Evolutionary conservation across 306 rosid genomes (phyloP).

Genomic region (Fragaria iinumae): DNA sequence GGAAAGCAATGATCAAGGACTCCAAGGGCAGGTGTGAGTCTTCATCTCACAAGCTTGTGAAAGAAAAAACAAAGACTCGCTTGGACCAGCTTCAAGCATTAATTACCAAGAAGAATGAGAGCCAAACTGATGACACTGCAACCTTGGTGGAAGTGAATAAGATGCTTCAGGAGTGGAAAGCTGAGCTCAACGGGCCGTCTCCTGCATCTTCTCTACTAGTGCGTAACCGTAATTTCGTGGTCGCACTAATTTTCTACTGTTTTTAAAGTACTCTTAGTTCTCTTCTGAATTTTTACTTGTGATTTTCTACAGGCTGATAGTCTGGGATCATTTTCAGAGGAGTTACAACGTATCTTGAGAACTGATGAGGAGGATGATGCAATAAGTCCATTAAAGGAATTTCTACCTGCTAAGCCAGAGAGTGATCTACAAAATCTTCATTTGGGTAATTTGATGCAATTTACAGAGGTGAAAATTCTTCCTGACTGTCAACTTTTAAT

Average conservation of each 20-base stretch:
- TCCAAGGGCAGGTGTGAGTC: slow-evolving; percentile 88
- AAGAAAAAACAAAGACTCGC: slow-evolving; percentile 86
- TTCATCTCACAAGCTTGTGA: slow-evolving; percentile 71
- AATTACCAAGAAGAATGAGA: slow-evolving; percentile 79
- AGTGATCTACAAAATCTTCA: slow-evolving; percentile 59
- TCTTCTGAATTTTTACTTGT: background rate
- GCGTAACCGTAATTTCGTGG: background rate
- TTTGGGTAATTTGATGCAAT: slow-evolving; percentile 42
- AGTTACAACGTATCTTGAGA: slow-evolving; percentile 72
- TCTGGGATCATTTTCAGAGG: slow-evolving; percentile 87
- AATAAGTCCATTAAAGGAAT: slow-evolving; percentile 70
- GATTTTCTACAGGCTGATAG: slow-evolving; percentile 58
- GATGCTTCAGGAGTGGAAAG: slow-evolving; percentile 95
- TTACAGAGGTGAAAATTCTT: slow-evolving; percentile 52
- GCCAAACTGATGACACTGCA: slow-evolving; percentile 60
- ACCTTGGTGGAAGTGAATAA: slow-evolving; percentile 85
- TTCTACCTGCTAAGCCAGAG: slow-evolving; percentile 53
- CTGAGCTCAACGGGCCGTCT: slow-evolving; percentile 89
- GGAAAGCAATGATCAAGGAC: slow-evolving; percentile 45
- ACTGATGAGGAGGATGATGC: slow-evolving; percentile 98
- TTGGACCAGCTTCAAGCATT: slow-evolving; percentile 79
- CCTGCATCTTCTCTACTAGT: slow-evolving; percentile 77
- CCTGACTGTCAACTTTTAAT: background rate
- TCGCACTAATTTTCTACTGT: background rate
- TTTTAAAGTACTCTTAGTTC: background rate